Percentiles rank a stretch among this genome's conserved stretches.
These are phyloP conservation scores for Agaricales sp. DNA, from an alignment of 1,284 basidiomycete genomes.

Conservation along the genomic window DNA sequence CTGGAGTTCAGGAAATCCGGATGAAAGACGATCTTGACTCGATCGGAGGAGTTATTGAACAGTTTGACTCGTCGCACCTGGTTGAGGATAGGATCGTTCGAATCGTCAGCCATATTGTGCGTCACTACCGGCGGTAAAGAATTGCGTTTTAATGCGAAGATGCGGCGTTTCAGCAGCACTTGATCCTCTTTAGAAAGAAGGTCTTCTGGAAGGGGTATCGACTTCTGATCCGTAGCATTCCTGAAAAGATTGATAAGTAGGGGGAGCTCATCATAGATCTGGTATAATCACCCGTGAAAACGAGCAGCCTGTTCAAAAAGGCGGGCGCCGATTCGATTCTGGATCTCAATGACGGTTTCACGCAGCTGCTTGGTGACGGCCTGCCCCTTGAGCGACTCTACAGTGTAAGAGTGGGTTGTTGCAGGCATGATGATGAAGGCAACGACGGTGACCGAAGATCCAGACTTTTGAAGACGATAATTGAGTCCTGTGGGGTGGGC, in stretches of 20 bases:
- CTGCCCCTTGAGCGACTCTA: slow-evolving; percentile 97
- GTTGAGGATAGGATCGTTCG: slow-evolving; percentile 86
- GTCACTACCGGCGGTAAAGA: slow-evolving; percentile 90
- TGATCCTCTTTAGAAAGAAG: slow-evolving; percentile 89
- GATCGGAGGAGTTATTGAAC: slow-evolving; percentile 77
- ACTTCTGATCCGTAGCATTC: slow-evolving; percentile 55
- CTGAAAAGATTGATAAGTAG: slow-evolving; percentile 7
- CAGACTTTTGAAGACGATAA: slow-evolving; percentile 75
- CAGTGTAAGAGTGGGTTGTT: slow-evolving; percentile 90
- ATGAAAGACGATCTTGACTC: slow-evolving; percentile 97
- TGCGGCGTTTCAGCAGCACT: slow-evolving; percentile 91
- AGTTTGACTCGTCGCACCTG: slow-evolving; percentile 90
- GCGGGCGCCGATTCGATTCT: slow-evolving; percentile 83
- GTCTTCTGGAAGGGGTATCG: slow-evolving; percentile 63
- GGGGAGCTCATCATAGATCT: neutral
- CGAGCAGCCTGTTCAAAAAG: slow-evolving; percentile 92
- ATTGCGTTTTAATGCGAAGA: slow-evolving; percentile 92
- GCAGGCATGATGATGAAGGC: slow-evolving; percentile 99
- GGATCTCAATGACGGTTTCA: slow-evolving; percentile 93
- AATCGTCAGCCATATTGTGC: slow-evolving; percentile 97
- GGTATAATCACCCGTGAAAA: slow-evolving; percentile 65
- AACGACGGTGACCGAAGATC: slow-evolving; percentile 78
- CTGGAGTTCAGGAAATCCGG: slow-evolving; percentile 97
- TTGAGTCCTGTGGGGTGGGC: slow-evolving; percentile 53
- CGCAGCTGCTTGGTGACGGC: slow-evolving; percentile 94